Percentiles rank a stretch among this genome's conserved stretches.
phyloP scores from a whole-genome alignment of 2,329 filamentous ascomycete species.

The Leptographium lundbergii region DNA sequence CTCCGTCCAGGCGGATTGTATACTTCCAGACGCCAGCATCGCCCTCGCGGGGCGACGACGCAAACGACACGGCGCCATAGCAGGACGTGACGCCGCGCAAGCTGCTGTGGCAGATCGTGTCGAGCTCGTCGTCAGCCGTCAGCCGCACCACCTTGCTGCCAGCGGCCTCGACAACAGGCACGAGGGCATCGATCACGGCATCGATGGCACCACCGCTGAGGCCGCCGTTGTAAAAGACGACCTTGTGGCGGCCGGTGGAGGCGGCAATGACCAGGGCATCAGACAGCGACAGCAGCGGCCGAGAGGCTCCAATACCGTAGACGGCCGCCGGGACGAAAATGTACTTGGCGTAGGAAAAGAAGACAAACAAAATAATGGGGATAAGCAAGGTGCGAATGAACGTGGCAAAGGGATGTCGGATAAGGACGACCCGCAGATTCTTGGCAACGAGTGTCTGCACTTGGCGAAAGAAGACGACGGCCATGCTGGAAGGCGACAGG shows the following conservation, averaged over 20 bases:
- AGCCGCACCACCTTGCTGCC: conserved; percentile 30
- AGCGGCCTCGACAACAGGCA: conserved; percentile 39
- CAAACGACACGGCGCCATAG: conserved; percentile 60
- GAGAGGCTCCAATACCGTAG: conserved; percentile 57
- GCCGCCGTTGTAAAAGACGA: conserved; percentile 72
- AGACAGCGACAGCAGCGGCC: conserved; percentile 48
- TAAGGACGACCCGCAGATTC: conserved; percentile 45
- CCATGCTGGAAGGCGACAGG: neutral
- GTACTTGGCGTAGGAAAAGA: conserved; percentile 63
- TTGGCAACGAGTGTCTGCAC: conserved; percentile 49
- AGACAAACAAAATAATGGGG: conserved; percentile 43
- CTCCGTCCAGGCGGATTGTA: conserved; percentile 63
- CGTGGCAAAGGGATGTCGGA: conserved; percentile 39
- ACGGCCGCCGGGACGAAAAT: conserved; percentile 67
- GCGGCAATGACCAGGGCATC: conserved; percentile 47
- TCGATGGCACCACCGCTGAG: conserved; percentile 57
- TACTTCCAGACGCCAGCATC: conserved; percentile 66
- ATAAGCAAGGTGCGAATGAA: conserved; percentile 45
- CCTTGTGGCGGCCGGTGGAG: conserved; percentile 46
- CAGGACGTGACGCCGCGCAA: conserved; percentile 56
- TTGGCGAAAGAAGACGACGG: conserved; percentile 27
- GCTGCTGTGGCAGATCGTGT: conserved; percentile 40
- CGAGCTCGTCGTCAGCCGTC: conserved; percentile 16
- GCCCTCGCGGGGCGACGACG: conserved; percentile 63
- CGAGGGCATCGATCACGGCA: conserved; percentile 51